Base-by-base conservation (phyloP, 768 basidiomycete genomes). In the Podaxis sp. region DNA sequence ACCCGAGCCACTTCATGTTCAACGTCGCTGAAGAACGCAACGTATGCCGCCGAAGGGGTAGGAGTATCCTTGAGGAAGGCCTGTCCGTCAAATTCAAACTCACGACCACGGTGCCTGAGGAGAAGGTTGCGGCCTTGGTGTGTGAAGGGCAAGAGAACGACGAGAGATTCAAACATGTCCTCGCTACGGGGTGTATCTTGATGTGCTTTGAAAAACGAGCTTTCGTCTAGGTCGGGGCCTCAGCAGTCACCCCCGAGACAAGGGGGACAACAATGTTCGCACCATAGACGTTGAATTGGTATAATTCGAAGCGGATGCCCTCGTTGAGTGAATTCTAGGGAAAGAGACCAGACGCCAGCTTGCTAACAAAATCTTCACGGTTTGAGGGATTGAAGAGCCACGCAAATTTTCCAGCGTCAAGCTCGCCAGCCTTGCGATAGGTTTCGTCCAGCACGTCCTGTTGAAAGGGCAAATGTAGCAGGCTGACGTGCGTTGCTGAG, bases 1-100 rank as follows among this genome's bases (percentile, higher is more conserved):
- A 80, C 75, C 1, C 66, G 64, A 0, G 65, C 43, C 19, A 79
- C 74, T 67, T 78, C 76, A 54, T 79, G 77, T 57, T 76, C 75
- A 55, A 80, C 71, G 63, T 77, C 76, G 65, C 74, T 73, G 59
- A 64, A 75, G 65, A 76, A 75, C 29, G 73, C 76, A 60, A 76
- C 69, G 27, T 73, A 76, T n/a, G 70, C 43, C 43, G 43, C n/a
- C 9, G 17, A 19, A n/a, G 43, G 12, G n/a, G 43, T 7, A 19
- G 43, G n/a, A 19, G 43, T 4, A 8, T 46, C 43, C n/a, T 46
- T 17, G 6, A 46, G 15, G n/a, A 46, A 9, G 1, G 43, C 43
- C 7, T 17, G 43, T 3, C 43, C n/a, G 15, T 46, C 17, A n/a
- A 19, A 1, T 46, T 46, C 17, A 4, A 46, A 46, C 19, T 46